Percentiles rank a stretch among this genome's conserved stretches.
Conservation (phyloP, 2,329 filamentous ascomycete genomes). For the Bipolaris bicolor region DNA sequence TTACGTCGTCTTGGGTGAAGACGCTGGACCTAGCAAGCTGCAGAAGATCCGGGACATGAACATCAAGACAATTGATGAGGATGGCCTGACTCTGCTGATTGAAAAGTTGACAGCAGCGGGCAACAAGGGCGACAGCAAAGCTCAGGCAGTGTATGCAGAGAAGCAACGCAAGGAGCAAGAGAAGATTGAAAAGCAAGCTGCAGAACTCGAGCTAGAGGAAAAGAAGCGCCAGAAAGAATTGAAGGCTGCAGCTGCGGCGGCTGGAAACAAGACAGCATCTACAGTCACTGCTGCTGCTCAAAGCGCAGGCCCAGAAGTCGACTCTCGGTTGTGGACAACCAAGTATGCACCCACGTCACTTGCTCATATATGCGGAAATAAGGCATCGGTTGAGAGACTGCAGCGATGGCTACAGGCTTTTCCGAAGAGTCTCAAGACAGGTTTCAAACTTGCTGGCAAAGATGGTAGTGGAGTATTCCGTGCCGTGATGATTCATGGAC, state of each 20-base stretch:
- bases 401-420: slow-evolving; percentile 86
- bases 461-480: slow-evolving; percentile 84
- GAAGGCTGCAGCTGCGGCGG: slow-evolving; percentile 45
- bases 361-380: slow-evolving; percentile 94
- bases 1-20: slow-evolving; percentile 87
- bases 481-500: slow-evolving; percentile 93
- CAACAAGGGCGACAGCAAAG: slow-evolving; percentile 74
- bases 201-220: slow-evolving; percentile 88
- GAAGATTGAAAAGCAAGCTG: slow-evolving; percentile 79
- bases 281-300: slow-evolving; percentile 30
- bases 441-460: slow-evolving; percentile 81
- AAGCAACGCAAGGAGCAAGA: slow-evolving; percentile 86
- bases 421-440: slow-evolving; percentile 75
- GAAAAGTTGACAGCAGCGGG: slow-evolving; percentile 81
- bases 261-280: slow-evolving; percentile 48
- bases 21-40: slow-evolving; percentile 93
- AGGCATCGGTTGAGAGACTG: slow-evolving; percentile 84
- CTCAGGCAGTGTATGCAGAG: slow-evolving; percentile 81
- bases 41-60: slow-evolving; percentile 79
- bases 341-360: slow-evolving; percentile 91
- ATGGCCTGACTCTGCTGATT: slow-evolving; percentile 88
- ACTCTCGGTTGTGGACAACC: slow-evolving; percentile 75
- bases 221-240: slow-evolving; percentile 68
- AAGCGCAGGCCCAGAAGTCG: slow-evolving; percentile 31
- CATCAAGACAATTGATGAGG: slow-evolving; percentile 92